Conservation (phyloP, 2,329 filamentous ascomycete species). For the Paradendryphiella salina region DNA sequence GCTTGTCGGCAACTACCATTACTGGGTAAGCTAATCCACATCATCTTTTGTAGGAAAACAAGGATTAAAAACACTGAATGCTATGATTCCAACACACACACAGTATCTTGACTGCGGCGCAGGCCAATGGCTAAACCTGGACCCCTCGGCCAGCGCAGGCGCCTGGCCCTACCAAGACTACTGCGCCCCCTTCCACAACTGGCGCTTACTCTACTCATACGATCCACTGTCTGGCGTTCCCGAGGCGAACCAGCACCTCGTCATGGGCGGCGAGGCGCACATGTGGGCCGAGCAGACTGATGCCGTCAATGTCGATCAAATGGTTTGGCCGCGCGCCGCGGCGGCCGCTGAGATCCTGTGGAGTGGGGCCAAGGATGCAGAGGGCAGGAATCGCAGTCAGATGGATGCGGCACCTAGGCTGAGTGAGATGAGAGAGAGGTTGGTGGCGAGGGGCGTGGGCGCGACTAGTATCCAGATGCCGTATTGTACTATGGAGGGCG, state of each 20-base stretch:
- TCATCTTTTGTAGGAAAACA: not conserved
- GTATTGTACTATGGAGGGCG: slow-evolving; percentile 68
- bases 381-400: slow-evolving; percentile 71
- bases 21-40: slow-evolving; percentile 60
- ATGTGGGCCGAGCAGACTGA: slow-evolving; percentile 83
- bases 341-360: slow-evolving; percentile 80
- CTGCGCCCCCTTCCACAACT: slow-evolving; percentile 78
- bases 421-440: slow-evolving; percentile 73
- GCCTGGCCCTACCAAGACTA: slow-evolving; percentile 78
- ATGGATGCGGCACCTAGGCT: slow-evolving; percentile 70
- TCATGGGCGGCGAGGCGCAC: slow-evolving; percentile 77
- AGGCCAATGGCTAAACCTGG: slow-evolving; percentile 76
- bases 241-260: slow-evolving; percentile 64
- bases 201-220: slow-evolving; percentile 79
- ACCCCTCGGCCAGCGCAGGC: slow-evolving; percentile 54
- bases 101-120: slow-evolving; percentile 83
- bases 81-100: not conserved
- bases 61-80: not conserved
- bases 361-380: slow-evolving; percentile 69
- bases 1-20: slow-evolving; percentile 75
- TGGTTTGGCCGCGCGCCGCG: slow-evolving; percentile 76
- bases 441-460: slow-evolving; percentile 68
- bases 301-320: slow-evolving; percentile 70
- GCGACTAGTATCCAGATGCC: slow-evolving; percentile 72
- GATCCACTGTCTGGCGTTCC: slow-evolving; percentile 71